These are phyloP conservation scores for Macrotyloma uniflorum DNA, from an alignment of 306 rosid species.

Conservation along the genomic window DNA sequence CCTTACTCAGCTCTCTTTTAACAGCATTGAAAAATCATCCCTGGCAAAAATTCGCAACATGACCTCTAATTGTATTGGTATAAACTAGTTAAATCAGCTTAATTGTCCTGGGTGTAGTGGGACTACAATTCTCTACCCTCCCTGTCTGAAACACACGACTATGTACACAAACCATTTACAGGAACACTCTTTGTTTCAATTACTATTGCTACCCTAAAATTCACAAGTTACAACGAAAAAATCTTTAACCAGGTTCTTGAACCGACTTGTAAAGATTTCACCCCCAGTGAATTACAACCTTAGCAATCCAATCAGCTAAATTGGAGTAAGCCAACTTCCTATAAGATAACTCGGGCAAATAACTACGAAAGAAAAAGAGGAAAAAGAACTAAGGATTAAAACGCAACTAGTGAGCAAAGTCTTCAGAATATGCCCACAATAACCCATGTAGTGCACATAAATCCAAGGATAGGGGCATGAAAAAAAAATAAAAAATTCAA, in stretches of 20 bases:
- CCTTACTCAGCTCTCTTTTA: slow-evolving; percentile 82
- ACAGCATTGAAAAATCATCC: slow-evolving; percentile 57
- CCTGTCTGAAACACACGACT: slow-evolving; percentile 26
- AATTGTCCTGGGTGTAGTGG: slow-evolving; percentile 33
- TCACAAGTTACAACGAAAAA: slow-evolving; percentile 13
- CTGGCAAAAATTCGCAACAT: slow-evolving; percentile 48
- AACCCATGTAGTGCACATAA: background rate
- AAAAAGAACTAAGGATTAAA: background rate
- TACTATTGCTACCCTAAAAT: slow-evolving; percentile 1
- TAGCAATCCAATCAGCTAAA: background rate
- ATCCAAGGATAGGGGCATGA: background rate
- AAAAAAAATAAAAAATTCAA: background rate
- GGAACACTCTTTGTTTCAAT: slow-evolving; percentile 24
- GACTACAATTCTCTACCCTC: slow-evolving; percentile 46
- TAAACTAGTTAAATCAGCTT: slow-evolving; percentile 40
- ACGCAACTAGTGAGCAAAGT: background rate
- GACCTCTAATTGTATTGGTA: slow-evolving; percentile 41
- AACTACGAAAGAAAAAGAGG: background rate
- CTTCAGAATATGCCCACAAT: slow-evolving; percentile 18
- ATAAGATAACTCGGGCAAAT: background rate
- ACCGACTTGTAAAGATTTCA: slow-evolving; percentile 24
- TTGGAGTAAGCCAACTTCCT: background rate
- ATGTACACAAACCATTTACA: slow-evolving; percentile 13
- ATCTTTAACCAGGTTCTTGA: slow-evolving; percentile 26
- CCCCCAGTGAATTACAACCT: slow-evolving; percentile 33